Conservation (phyloP, 2,329 filamentous ascomycete species). For the Nemania sp. region DNA sequence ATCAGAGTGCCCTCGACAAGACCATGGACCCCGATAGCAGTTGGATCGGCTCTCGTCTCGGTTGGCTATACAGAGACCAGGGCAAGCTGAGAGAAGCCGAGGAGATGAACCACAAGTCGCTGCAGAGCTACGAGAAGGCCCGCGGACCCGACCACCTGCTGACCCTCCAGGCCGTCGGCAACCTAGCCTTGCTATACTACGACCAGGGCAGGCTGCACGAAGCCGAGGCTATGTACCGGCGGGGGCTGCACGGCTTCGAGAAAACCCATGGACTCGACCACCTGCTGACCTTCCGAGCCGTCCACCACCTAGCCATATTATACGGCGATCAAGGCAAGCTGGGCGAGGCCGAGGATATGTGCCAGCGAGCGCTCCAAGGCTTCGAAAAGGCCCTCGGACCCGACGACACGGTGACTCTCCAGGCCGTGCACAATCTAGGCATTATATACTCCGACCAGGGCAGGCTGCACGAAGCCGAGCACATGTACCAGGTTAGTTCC, state of each 20-base stretch:
- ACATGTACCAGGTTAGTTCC: neutral
- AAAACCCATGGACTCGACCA: conserved; percentile 7
- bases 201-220: conserved; percentile 31
- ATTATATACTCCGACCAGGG: neutral
- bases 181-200: neutral
- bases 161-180: neutral
- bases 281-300: neutral
- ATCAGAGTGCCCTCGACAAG: neutral
- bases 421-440: neutral
- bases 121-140: conserved; percentile 30
- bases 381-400: neutral
- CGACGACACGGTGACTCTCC: neutral
- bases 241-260: conserved; percentile 34
- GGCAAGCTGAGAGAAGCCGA: conserved; percentile 36
- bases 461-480: neutral
- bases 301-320: neutral
- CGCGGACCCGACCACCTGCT: neutral
- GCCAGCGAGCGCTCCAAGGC: neutral
- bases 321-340: neutral
- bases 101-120: conserved; percentile 38
- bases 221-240: conserved; percentile 38
- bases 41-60: conserved; percentile 36
- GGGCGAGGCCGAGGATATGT: neutral
- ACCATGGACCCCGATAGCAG: neutral
- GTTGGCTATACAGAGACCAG: conserved; percentile 36